Conservation (phyloP, 1,284 basidiomycete genomes). For the Fomitopsis betulina region DNA sequence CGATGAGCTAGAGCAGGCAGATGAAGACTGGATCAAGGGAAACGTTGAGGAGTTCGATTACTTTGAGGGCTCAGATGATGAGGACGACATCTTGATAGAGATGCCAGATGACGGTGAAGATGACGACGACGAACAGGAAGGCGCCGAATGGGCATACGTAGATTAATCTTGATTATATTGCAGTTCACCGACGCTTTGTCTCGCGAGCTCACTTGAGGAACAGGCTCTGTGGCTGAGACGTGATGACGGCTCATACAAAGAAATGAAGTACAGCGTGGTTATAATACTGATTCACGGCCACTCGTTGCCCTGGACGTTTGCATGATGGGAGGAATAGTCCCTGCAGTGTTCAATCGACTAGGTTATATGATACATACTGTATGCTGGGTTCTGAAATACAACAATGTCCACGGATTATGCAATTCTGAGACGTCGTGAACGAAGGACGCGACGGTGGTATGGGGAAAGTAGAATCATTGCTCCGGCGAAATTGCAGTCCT, state of each 20-base stretch:
- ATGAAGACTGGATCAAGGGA: conserved; percentile 18
- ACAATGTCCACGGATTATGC: not conserved
- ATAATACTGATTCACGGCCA: not conserved
- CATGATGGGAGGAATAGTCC: too few species aligned
- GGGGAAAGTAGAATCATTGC: not conserved
- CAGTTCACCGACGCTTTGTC: not conserved
- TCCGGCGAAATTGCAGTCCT: not conserved
- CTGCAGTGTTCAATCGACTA: not conserved
- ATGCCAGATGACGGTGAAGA: conserved; percentile 3
- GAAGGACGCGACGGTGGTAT: not conserved
- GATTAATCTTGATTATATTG: not conserved
- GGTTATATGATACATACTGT: not conserved
- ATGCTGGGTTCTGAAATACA: not conserved
- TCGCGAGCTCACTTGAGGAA: not conserved
- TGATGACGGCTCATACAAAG: not conserved
- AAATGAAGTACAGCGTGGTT: not conserved
- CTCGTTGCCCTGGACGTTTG: too few species aligned
- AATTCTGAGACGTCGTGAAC: not conserved
- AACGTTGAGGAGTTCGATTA: conserved; percentile 18
- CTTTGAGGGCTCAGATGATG: conserved; percentile 23
- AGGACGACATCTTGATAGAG: conserved; percentile 17
- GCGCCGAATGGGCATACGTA: conserved; percentile 8
- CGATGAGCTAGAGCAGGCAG: conserved; percentile 11
- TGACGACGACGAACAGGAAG: conserved; percentile 8
- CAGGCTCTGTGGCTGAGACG: not conserved